Base-by-base conservation (phyloP, 495 filamentous ascomycete genomes). In the Rhypophila decipiens region DNA sequence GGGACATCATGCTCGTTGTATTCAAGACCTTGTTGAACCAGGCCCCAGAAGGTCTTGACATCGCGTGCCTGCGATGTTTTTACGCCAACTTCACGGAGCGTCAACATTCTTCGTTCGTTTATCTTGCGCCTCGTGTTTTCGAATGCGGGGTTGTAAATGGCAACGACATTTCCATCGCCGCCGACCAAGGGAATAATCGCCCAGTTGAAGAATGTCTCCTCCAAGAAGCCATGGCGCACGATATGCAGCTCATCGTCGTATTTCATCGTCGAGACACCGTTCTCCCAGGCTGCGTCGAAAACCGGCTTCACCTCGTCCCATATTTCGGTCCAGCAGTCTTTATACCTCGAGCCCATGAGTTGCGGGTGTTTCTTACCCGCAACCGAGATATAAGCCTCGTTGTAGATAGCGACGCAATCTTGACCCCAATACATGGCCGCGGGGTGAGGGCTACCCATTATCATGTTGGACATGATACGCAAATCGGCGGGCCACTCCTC, bases 151-250 rank as follows among this genome's bases (percentile, higher is more conserved):
- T 86, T 85, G 51, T 80, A 85, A 1, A 85, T 58, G n/a, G 79
- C 82, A n/a, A 77, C 70, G 19, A 83, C 77, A 7, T 67, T 67
- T 2, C 81, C 82, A 51, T 83, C 75, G 12, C 63, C 67, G 2
- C 80, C 82, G n/a, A 85, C 73, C 38, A 86, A 61, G 10, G 82
- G 82, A 10, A 85, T 79, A 42, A 86, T 75, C 1, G 76, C 77
- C 82, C 82, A 86, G 44, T 75, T 77, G 60, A 86, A 86, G 55
- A 79, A 85, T 0, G 80, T 76, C 59, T 88, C 84, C 61, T 88
- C 84, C 7, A 84, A 52, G 42, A 71, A 83, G 2, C 72, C 73
- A 39, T 78, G 69, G 13, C 84, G 72, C 38, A 69, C 70, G 17
- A 86, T 66, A 55, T 86, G 85, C 3, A 87, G 62, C 40, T 74